Base-by-base conservation (phyloP, 345 rosid species). In the Euphorbia pulcherrima region DNA sequence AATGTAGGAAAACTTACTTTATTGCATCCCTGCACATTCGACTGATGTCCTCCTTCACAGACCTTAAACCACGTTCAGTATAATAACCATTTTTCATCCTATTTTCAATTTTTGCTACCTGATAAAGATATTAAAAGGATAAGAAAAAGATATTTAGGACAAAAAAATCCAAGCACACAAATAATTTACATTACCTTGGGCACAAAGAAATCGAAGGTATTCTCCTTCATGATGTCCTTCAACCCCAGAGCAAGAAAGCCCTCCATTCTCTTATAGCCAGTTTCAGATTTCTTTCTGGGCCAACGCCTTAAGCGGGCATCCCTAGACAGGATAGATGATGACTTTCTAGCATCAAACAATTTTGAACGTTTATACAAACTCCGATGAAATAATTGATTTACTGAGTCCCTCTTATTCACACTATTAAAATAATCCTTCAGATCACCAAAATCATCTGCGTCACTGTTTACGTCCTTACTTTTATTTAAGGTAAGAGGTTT, bases 11-110 rank as follows among this genome's bases (percentile, higher is more conserved):
- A 28, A 58, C 88, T 79, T 90, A 92, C 99, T 92, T 95, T 62
- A 92, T 87, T 58, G 99, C 99, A 81, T 95, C 99, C 82, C 94
- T 85, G 85, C 99, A 92, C 90, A 95, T 92, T 73, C 92, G 87
- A 78, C 96, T 79, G 78, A 95, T 92, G 81, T 95, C 99, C 74
- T 92, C 97, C 84, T 85, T 92, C 67, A 92, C 96, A 78, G 88
- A 85, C 67, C 77, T 81, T 80, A 95, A 82, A 72, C 99, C 97
- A 78, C 82, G 91, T 74, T 87, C 80, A 47, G 86, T 75, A 68
- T 95, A 95, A 77, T 90, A 90, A 51, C 99, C 97, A 57, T 74
- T 90, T 77, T 81, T 83, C 89, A 95, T 90, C 75, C 83, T 86
- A 37, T 82, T 86, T 64, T 95, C 92, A 65, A 95, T 90, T 81